phyloP scores from a whole-genome alignment of 1,139 yeast species.

The Pichia sp. region DNA sequence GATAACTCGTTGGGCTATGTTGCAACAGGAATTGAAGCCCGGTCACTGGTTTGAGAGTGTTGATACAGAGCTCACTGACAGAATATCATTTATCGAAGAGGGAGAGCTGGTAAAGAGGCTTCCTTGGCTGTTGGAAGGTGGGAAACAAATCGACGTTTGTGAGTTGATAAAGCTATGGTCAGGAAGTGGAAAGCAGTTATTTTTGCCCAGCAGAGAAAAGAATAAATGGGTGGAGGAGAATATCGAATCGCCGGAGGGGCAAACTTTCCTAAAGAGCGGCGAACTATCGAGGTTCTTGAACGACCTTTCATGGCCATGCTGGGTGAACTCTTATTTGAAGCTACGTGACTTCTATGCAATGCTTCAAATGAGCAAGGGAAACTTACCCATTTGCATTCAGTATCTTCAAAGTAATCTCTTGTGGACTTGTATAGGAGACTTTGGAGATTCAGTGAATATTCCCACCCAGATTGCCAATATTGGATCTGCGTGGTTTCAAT shows the following conservation, averaged over 20 bases:
- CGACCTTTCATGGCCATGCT: constrained; percentile 21
- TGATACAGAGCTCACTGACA: constrained; percentile 14
- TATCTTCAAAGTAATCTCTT: constrained; percentile 14
- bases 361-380: constrained; percentile 17
- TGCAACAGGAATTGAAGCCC: constrained; percentile 12
- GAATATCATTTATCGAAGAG: constrained; percentile 22
- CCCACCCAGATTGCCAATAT: constrained; percentile 22
- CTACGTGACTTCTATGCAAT: constrained; percentile 24
- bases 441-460: constrained; percentile 15
- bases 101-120: constrained; percentile 8
- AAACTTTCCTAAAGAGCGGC: constrained; percentile 20
- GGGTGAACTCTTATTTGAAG: constrained; percentile 21
- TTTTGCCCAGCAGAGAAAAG: background rate
- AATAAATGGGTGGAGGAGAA: constrained; percentile 13
- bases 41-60: constrained; percentile 11
- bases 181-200: background rate
- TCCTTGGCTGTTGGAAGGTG: constrained; percentile 10
- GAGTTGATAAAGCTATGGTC: constrained; percentile 19
- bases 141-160: constrained; percentile 10
- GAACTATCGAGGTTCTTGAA: constrained; percentile 11
- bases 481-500: constrained; percentile 23
- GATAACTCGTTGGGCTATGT: constrained; percentile 20
- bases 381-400: constrained; percentile 11
- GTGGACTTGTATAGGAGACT: constrained; percentile 11
- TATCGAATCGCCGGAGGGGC: constrained; percentile 13